Evolutionary conservation across 1,284 basidiomycete species (phyloP).

Genomic region (Golubevia pallescens): DNA sequence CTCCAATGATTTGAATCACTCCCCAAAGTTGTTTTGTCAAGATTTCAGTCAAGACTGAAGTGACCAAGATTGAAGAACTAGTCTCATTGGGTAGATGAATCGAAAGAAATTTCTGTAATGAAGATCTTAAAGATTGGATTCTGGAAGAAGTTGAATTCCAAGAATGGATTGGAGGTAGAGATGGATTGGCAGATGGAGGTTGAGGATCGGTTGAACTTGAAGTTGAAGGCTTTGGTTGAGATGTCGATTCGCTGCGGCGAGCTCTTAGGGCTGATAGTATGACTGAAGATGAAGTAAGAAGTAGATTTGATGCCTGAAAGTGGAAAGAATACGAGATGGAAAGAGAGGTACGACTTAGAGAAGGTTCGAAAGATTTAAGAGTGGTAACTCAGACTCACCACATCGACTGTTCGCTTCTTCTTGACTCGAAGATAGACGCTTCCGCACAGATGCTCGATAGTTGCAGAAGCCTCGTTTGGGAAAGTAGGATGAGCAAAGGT

Average conservation of each 20-base stretch:
- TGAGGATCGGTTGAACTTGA: neutral
- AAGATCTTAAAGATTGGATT: slow-evolving; percentile 34
- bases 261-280: slow-evolving; percentile 33
- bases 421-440: slow-evolving; percentile 30
- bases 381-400: slow-evolving; percentile 6
- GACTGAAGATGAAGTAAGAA: slow-evolving; percentile 42
- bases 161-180: slow-evolving; percentile 1
- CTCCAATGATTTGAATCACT: slow-evolving; percentile 35
- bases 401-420: slow-evolving; percentile 31
- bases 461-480: slow-evolving; percentile 30
- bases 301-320: slow-evolving; percentile 32
- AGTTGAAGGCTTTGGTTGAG: neutral
- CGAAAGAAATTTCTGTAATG: slow-evolving; percentile 33
- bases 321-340: too few species aligned
- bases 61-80: slow-evolving; percentile 28
- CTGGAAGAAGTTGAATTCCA: slow-evolving; percentile 38
- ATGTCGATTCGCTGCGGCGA: slow-evolving; percentile 3
- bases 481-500: slow-evolving; percentile 44
- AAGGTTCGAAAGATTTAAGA: neutral
- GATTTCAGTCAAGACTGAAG: slow-evolving; percentile 39
- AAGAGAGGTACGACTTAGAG: neutral
- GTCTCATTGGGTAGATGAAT: slow-evolving; percentile 31
- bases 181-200: neutral
- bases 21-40: slow-evolving; percentile 47
- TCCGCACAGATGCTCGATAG: slow-evolving; percentile 33